Evolutionary conservation across 78 protist genomes (phyloP).

Genomic region (Guillardia theta): DNA sequence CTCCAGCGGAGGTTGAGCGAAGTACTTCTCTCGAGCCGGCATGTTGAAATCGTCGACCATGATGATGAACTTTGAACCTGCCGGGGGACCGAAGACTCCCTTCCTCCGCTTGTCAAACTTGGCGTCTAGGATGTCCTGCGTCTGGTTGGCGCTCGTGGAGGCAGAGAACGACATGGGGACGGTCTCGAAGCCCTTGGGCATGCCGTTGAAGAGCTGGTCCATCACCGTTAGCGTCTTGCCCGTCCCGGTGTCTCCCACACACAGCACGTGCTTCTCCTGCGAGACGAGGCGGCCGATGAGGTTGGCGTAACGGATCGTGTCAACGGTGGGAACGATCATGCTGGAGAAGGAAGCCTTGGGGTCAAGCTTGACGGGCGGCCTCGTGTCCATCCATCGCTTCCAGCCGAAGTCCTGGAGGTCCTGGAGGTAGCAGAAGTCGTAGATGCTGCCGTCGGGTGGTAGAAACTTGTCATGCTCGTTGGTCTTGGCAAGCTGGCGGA

Average conservation of each 20-base stretch:
- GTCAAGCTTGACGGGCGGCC: neutral
- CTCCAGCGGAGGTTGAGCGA: conserved; percentile 81
- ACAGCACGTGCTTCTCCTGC: conserved; percentile 20
- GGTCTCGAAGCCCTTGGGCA: conserved; percentile 44
- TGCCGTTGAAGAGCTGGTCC: conserved; percentile 51
- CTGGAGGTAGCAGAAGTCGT: neutral
- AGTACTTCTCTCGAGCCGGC: conserved; percentile 78
- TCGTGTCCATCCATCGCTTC: conserved; percentile 58
- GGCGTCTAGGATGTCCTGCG: conserved; percentile 76
- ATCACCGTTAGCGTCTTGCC: conserved; percentile 76
- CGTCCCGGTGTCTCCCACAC: conserved; percentile 85
- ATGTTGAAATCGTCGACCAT: conserved; percentile 88
- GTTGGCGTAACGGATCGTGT: conserved; percentile 61
- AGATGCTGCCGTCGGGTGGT: conserved; percentile 32
- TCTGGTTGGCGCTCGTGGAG: conserved; percentile 71
- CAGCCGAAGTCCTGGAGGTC: neutral
- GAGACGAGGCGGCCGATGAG: conserved; percentile 41
- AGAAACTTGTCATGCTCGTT: neutral
- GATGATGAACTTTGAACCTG: conserved; percentile 56
- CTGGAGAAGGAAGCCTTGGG: neutral
- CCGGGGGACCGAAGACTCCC: conserved; percentile 74
- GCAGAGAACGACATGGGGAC: conserved; percentile 71
- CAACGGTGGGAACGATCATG: conserved; percentile 65
- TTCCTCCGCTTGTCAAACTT: conserved; percentile 66
- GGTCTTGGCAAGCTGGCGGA: neutral